Percentiles rank a stretch among this genome's conserved stretches.
phyloP scores from a whole-genome alignment of 106 monocot species.

The Dendrobium officinale region DNA sequence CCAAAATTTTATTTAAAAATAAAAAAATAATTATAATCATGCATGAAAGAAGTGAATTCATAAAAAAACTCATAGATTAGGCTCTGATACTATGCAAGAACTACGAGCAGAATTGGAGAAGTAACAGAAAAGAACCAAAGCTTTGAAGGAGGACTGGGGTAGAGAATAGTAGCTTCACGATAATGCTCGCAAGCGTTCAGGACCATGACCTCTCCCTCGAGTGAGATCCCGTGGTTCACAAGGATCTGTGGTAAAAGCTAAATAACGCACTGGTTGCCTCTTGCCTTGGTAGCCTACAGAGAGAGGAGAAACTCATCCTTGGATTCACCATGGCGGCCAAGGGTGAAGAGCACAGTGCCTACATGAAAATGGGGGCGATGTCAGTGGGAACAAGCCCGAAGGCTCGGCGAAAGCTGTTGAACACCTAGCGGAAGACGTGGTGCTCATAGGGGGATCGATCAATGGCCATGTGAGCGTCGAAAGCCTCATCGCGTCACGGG shows the following conservation, averaged over 20 bases:
- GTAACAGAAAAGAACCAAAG: too few relatives aligned
- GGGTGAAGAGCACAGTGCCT: slow-evolving; percentile 68
- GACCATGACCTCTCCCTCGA: slow-evolving; percentile 90
- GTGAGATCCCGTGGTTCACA: slow-evolving; percentile 74
- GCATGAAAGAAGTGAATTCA: too few relatives aligned
- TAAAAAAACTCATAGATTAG: too few relatives aligned
- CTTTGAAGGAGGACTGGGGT: slow-evolving; percentile 25
- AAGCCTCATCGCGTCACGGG: slow-evolving; percentile 62
- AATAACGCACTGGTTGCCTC: slow-evolving; percentile 57
- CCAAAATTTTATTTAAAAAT: too few relatives aligned
- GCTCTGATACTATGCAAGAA: too few relatives aligned
- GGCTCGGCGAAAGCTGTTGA: slow-evolving; percentile 68
- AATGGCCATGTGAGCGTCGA: slow-evolving; percentile 90
- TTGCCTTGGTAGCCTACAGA: slow-evolving; percentile 80
- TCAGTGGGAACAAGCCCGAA: slow-evolving; percentile 83
- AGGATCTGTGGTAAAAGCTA: slow-evolving; percentile 87
- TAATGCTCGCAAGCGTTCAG: slow-evolving; percentile 93
- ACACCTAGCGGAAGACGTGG: slow-evolving; percentile 55
- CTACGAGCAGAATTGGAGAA: too few relatives aligned
- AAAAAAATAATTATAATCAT: too few relatives aligned
- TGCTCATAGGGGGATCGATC: slow-evolving; percentile 74
- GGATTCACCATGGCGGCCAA: slow-evolving; percentile 63
- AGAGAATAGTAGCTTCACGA: slow-evolving; percentile 83
- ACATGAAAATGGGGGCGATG: slow-evolving; percentile 77
- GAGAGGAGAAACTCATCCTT: slow-evolving; percentile 95